Conservation (phyloP, 2,329 filamentous ascomycete species). For the Aulographum hederae region DNA sequence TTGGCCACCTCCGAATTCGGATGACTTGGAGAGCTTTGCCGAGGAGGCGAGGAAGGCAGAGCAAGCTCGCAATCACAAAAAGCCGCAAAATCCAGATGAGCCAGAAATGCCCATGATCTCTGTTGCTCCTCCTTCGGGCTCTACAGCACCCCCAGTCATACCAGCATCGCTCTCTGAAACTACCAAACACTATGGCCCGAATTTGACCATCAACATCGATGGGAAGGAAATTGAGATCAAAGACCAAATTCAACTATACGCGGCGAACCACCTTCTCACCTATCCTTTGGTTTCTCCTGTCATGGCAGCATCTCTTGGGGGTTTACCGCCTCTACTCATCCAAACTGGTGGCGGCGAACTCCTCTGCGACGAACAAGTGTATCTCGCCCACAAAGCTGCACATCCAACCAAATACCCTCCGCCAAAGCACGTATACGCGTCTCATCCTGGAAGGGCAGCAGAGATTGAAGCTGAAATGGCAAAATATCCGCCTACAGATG, state of each 20-base stretch:
- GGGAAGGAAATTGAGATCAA: constrained; percentile 56
- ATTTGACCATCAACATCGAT: constrained; percentile 49
- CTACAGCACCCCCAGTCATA: not conserved
- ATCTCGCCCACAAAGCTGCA: constrained; percentile 84
- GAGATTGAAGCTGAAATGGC: constrained; percentile 41
- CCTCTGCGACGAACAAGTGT: constrained; percentile 85
- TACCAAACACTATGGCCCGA: not conserved
- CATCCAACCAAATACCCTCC: constrained; percentile 64
- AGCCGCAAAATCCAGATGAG: not conserved
- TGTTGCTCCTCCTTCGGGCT: too few species aligned
- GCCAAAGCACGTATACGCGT: constrained; percentile 15
- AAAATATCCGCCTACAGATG: constrained; percentile 66
- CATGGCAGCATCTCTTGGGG: constrained; percentile 74
- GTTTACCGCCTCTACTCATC: constrained; percentile 72
- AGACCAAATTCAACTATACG: constrained; percentile 81
- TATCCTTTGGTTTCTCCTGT: constrained; percentile 84
- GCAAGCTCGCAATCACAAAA: not conserved
- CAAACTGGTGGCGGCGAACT: constrained; percentile 79
- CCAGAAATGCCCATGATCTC: too few species aligned
- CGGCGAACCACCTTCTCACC: constrained; percentile 66
- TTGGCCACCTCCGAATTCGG: constrained; percentile 84
- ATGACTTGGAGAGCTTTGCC: constrained; percentile 35
- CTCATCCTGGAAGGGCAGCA: constrained; percentile 31
- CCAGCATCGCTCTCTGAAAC: not conserved
- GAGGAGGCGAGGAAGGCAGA: too few species aligned